Evolutionary conservation across 1,284 basidiomycete species (phyloP).

Genomic region (Pyrrhoderma lamaoense): DNA sequence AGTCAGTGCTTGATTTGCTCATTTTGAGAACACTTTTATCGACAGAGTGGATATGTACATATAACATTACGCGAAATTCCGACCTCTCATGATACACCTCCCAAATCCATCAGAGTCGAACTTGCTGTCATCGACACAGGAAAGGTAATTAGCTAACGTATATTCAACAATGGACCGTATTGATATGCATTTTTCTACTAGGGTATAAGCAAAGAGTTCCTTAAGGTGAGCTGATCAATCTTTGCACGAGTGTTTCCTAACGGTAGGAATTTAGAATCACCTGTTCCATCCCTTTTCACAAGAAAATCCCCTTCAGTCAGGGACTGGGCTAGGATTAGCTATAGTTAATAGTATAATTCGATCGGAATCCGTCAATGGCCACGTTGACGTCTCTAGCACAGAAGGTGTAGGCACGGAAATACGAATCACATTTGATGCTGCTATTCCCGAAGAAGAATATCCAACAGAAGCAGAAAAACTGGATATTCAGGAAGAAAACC

Average conservation of each 20-base stretch:
- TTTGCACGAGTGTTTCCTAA: background rate
- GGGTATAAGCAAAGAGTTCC: conserved; percentile 83
- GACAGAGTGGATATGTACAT: conserved; percentile 80
- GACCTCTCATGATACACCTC: conserved; percentile 40
- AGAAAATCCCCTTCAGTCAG: conserved; percentile 85
- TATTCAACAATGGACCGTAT: background rate
- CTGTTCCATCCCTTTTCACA: conserved; percentile 97
- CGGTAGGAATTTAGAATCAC: conserved; percentile 59
- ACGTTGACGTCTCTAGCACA: conserved; percentile 82
- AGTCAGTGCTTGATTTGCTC: conserved; percentile 7
- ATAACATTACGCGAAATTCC: conserved; percentile 76
- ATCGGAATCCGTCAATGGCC: conserved; percentile 81
- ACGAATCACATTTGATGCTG: conserved; percentile 78
- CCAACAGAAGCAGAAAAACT: conserved; percentile 37
- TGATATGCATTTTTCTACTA: conserved; percentile 24
- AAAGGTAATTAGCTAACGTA: conserved; percentile 42
- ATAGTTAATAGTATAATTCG: conserved; percentile 93
- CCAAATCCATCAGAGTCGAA: conserved; percentile 68
- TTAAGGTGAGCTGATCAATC: conserved; percentile 48
- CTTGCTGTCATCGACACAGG: conserved; percentile 87
- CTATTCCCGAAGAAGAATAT: conserved; percentile 43
- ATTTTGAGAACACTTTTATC: conserved; percentile 16
- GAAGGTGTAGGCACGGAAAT: conserved; percentile 93
- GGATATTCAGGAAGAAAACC: conserved; percentile 41
- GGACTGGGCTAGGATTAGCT: conserved; percentile 92